phyloP scores from a whole-genome alignment of 768 basidiomycete genomes.

The Lactarius hengduanensis region DNA sequence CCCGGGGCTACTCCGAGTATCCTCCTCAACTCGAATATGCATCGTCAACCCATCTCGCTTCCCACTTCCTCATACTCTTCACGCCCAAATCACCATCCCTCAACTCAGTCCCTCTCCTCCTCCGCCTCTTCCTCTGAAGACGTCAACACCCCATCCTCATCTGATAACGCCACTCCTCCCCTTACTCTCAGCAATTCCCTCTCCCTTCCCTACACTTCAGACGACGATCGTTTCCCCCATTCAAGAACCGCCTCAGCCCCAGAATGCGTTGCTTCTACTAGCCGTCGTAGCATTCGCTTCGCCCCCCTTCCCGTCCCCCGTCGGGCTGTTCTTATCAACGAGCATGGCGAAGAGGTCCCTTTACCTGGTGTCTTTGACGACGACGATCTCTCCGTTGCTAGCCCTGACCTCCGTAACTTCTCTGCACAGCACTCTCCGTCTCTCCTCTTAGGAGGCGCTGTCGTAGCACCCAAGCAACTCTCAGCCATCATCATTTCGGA shows the following conservation, averaged over 20 bases:
- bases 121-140: slow-evolving; percentile 24
- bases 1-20: not conserved
- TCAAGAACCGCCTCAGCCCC: slow-evolving; percentile 9
- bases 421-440: slow-evolving; percentile 18
- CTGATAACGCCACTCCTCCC: slow-evolving; percentile 12
- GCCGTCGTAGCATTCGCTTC: slow-evolving; percentile 59
- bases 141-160: slow-evolving; percentile 18
- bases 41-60: not conserved
- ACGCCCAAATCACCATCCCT: slow-evolving; percentile 12
- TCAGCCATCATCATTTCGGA: not conserved
- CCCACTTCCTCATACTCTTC: slow-evolving; percentile 14
- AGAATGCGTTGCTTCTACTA: slow-evolving; percentile 8
- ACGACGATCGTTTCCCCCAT: slow-evolving; percentile 13
- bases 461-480: slow-evolving; percentile 6
- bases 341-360: slow-evolving; percentile 44
- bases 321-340: slow-evolving; percentile 45
- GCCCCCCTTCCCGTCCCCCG: slow-evolving; percentile 83
- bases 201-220: slow-evolving; percentile 17
- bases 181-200: slow-evolving; percentile 9
- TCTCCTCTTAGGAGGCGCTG: slow-evolving; percentile 25
- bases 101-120: slow-evolving; percentile 15
- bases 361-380: slow-evolving; percentile 35
- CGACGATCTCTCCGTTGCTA: slow-evolving; percentile 31
- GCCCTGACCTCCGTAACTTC: slow-evolving; percentile 30
- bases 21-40: slow-evolving; percentile 18